A percentile compares a stretch with the other conserved stretches of the same genome.
Conservation (phyloP, 257 asterid species). For the Misopates orontium region DNA sequence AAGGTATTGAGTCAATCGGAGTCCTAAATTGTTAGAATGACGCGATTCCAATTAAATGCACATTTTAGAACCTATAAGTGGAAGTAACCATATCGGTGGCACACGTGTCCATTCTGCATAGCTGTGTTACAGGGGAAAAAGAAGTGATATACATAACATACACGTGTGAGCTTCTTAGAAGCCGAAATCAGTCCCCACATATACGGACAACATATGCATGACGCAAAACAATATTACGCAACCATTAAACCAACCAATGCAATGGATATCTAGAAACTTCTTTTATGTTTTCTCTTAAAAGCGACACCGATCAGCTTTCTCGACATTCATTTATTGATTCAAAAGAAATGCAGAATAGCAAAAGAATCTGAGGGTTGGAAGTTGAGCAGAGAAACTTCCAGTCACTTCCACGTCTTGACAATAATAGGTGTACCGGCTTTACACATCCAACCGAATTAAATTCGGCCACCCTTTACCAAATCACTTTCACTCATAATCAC, state of each 20-base stretch:
- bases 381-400: not conserved
- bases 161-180: not conserved
- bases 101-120: not conserved
- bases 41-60: too few relatives aligned
- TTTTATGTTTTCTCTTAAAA: too few relatives aligned
- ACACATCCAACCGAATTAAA: too few relatives aligned
- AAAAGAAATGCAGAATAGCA: slow-evolving; percentile 13
- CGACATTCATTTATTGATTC: slow-evolving; percentile 3
- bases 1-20: too few relatives aligned
- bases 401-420: not conserved
- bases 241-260: too few relatives aligned
- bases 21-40: too few relatives aligned
- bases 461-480: too few relatives aligned
- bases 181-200: not conserved
- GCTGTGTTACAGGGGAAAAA: not conserved
- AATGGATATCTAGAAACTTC: too few relatives aligned
- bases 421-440: too few relatives aligned
- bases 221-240: too few relatives aligned
- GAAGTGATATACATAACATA: not conserved
- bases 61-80: not conserved
- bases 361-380: not conserved
- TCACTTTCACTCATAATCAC: too few relatives aligned
- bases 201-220: not conserved
- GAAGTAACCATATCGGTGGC: not conserved
- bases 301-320: not conserved